Conservation (phyloP, 2,329 filamentous ascomycete genomes). For the Stachybotrys echinatus region DNA sequence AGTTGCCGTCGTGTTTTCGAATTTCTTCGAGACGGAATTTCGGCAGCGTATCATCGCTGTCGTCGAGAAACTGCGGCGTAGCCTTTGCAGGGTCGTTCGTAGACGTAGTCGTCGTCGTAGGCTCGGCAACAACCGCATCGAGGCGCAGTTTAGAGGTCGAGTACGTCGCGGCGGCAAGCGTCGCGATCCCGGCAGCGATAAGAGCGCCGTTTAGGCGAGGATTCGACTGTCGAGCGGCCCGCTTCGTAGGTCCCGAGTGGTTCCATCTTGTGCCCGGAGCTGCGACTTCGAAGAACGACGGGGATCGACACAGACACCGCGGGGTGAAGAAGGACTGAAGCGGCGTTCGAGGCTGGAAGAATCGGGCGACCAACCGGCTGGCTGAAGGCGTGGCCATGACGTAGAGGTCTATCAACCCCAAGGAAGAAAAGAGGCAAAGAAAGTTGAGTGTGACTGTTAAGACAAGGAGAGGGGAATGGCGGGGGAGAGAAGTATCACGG, state of each 20-base stretch:
- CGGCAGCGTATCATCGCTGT: conserved; percentile 36
- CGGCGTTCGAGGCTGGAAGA: background rate
- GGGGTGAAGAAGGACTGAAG: background rate
- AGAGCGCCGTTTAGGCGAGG: background rate
- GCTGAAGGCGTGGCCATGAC: background rate
- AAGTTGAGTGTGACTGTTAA: too few relatives aligned
- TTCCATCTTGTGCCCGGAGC: background rate
- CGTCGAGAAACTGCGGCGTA: conserved; percentile 4
- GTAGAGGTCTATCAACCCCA: background rate
- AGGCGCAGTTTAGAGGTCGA: background rate
- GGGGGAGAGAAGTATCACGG: background rate
- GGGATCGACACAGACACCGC: background rate
- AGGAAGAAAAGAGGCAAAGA: background rate
- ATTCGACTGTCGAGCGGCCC: background rate
- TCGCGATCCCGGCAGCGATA: background rate
- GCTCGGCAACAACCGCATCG: background rate
- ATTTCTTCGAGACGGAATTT: conserved; percentile 46
- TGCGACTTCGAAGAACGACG: background rate
- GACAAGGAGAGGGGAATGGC: background rate
- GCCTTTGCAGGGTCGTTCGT: background rate
- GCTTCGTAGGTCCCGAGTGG: background rate
- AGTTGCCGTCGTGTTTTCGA: conserved; percentile 45
- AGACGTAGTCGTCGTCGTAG: background rate
- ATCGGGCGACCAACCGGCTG: background rate
- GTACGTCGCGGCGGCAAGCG: background rate